Evolutionary conservation across 345 rosid genomes (phyloP).

Genomic region (Balakata baccata): DNA sequence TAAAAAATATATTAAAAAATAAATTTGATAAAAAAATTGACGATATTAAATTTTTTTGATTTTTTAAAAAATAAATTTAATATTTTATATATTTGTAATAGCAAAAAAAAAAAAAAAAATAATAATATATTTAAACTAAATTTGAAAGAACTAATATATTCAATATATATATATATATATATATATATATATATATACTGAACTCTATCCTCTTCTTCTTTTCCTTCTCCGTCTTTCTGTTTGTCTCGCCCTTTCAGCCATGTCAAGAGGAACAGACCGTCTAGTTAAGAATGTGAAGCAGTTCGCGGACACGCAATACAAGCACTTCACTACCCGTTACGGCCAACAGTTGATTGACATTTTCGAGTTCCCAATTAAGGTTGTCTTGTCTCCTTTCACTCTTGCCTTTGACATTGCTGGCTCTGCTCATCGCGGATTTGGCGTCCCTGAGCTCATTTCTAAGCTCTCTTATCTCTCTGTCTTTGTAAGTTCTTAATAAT

Average conservation of each 20-base stretch:
- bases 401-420: slow-evolving; percentile 88
- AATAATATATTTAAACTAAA: too few relatives aligned
- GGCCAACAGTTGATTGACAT: slow-evolving; percentile 69
- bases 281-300: slow-evolving; percentile 48
- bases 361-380: slow-evolving; percentile 69
- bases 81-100: too few relatives aligned
- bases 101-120: too few relatives aligned
- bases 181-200: background rate
- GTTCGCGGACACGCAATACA: slow-evolving; percentile 59
- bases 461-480: slow-evolving; percentile 67
- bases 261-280: slow-evolving; percentile 65
- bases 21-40: too few relatives aligned
- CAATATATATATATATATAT: too few relatives aligned
- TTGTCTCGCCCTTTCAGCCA: slow-evolving; percentile 20
- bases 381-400: slow-evolving; percentile 75
- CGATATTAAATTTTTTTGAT: too few relatives aligned
- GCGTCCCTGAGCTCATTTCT: slow-evolving; percentile 76
- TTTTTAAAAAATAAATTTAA: too few relatives aligned
- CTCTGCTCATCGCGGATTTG: slow-evolving; percentile 89
- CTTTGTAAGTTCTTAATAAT: slow-evolving; percentile 45
- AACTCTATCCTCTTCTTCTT: slow-evolving; percentile 7
- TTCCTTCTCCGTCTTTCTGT: background rate
- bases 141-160: too few relatives aligned
- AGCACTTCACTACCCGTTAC: slow-evolving; percentile 47
- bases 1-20: too few relatives aligned